Evolutionary conservation across 345 rosid genomes (phyloP), one percentile per base, ranked within the genome.

Genomic region (Microthlaspi erraticum): DNA sequence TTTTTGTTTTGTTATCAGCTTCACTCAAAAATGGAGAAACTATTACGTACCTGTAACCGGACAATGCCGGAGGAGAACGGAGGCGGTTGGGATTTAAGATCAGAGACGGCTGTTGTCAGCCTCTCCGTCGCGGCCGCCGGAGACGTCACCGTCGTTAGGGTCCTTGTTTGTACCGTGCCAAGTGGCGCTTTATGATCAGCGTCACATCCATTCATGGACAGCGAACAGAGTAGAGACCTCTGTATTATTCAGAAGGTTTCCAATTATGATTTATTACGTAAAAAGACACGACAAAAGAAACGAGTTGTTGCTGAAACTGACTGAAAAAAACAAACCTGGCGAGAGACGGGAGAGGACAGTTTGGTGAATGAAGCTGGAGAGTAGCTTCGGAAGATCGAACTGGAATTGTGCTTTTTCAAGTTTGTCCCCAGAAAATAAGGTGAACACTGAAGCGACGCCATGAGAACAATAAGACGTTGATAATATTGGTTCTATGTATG

Each of bases 151-250:
- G 79, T 53, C 2, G 82, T 70, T 16, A 92, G 71, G 23, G 87
- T 83, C 16, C 79, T 81, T 10, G 83, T 85, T 42, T 87, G 85
- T 1, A 79, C 77, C 46, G 81, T 78, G 20, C 88, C 89, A 36
- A 91, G 17, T 0, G 88, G 86, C 33, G 60, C 7, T 36, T 33
- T 64, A 2, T 82, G 70, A 72, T 79, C 80, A 60, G 85, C 82
- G 33, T 80, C 74, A 79, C 93, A 86, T 3, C 97, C 97, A 60
- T 87, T 91, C 96, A 89, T 89, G 58, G 85, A 83, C 45, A 85
- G 10, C 5, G 81, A 75, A 78, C 79, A 70, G 3, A 74, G 19
- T 68, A 70, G 77, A 33, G 68, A 50, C 74, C 80, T 80, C 84
- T 83, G 82, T 12, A 46, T 38, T 64, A 69, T 0, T 0, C n/a